Evolutionary conservation across 139 green algal species (phyloP).

Genomic region (Chara braunii): DNA sequence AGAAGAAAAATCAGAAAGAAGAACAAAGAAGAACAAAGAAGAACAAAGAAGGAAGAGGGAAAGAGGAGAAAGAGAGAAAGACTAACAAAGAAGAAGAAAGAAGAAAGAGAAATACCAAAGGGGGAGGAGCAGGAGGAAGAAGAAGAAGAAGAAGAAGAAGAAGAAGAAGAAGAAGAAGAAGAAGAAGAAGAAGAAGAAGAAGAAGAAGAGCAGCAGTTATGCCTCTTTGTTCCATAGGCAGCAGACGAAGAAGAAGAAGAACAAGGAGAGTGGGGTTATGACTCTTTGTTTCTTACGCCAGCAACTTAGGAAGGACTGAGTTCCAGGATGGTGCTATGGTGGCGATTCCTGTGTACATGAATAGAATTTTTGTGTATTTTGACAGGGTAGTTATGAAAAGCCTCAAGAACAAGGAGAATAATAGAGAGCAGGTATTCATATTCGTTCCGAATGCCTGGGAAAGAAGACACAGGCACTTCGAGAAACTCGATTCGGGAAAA

Average conservation of each 20-base stretch:
- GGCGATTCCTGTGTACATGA: too few relatives aligned
- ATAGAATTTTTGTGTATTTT: too few relatives aligned
- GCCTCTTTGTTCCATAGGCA: neutral
- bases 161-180: neutral
- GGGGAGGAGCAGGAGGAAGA: neutral
- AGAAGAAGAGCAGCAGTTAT: neutral
- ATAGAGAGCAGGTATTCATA: too few relatives aligned
- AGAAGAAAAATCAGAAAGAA: neutral
- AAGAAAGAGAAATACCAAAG: neutral
- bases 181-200: slow-evolving; percentile 11
- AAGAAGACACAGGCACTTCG: too few relatives aligned
- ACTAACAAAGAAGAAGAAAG: neutral
- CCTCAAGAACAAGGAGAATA: too few relatives aligned
- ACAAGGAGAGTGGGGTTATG: neutral
- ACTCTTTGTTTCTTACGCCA: too few relatives aligned
- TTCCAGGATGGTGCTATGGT: too few relatives aligned
- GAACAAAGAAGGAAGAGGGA: neutral
- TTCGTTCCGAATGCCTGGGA: too few relatives aligned
- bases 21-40: neutral
- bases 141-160: neutral
- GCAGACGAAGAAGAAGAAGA: slow-evolving; percentile 8
- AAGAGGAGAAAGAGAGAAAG: neutral
- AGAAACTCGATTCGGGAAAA: too few relatives aligned
- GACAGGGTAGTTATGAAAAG: too few relatives aligned
- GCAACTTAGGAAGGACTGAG: too few relatives aligned